These are phyloP conservation scores for Aspergillus hancockii DNA, from an alignment of 495 filamentous ascomycete species.

Conservation along the genomic window DNA sequence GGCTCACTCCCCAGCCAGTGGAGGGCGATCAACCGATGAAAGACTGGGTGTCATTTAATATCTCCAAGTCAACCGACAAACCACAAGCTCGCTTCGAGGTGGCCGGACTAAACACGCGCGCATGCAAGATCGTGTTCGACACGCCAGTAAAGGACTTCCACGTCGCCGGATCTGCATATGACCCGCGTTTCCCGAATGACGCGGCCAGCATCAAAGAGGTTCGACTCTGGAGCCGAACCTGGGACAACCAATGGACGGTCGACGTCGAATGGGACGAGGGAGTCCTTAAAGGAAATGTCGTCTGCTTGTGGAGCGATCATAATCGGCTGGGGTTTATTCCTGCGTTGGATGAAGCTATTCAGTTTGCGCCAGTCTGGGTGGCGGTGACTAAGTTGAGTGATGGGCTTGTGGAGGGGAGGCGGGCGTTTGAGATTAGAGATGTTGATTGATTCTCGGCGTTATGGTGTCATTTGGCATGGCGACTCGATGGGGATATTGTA, in stretches of 20 bases:
- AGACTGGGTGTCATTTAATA: conserved; percentile 64
- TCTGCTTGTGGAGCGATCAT: conserved; percentile 87
- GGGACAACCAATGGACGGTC: conserved; percentile 74
- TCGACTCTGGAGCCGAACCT: conserved; percentile 72
- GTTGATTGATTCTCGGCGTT: not conserved
- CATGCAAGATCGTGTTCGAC: conserved; percentile 67
- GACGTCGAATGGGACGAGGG: conserved; percentile 63
- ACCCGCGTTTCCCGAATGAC: conserved; percentile 58
- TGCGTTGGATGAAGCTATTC: conserved; percentile 77
- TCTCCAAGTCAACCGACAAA: conserved; percentile 42
- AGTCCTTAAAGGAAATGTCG: conserved; percentile 63
- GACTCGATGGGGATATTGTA: not conserved
- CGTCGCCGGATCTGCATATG: conserved; percentile 56
- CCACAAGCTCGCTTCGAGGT: conserved; percentile 57
- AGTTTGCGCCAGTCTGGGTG: conserved; percentile 78
- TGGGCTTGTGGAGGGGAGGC: conserved; percentile 78
- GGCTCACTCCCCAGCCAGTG: conserved; percentile 60
- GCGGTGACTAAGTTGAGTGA: conserved; percentile 71
- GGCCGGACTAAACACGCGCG: conserved; percentile 64
- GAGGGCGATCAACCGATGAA: conserved; percentile 30
- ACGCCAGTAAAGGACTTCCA: conserved; percentile 60
- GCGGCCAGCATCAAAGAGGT: conserved; percentile 55
- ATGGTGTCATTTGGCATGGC: conserved; percentile 2
- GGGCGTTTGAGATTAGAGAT: conserved; percentile 50
- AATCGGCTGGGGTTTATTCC: conserved; percentile 74